Evolutionary conservation across 2,329 filamentous ascomycete species (phyloP), one percentile per base, ranked within the genome.

Genomic region (Colletotrichum tabaci): DNA sequence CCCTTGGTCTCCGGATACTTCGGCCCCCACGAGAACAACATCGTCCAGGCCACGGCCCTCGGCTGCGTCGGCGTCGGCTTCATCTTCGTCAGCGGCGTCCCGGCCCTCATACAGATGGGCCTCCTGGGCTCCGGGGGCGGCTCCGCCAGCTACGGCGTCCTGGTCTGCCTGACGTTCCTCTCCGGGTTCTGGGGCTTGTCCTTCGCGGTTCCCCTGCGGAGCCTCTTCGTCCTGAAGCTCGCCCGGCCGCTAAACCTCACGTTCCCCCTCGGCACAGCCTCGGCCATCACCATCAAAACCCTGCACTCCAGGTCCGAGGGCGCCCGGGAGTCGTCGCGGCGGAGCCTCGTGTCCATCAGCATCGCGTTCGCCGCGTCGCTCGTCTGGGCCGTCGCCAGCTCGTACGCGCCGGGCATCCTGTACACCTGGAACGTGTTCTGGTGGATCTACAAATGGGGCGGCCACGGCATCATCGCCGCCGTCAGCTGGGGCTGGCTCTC

Each of bases 391-490:
- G n/a, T 63, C 9, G 47, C 18, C 13, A 23, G 49, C 5, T 44
- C 30, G 6, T 63, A 55, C 30, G 61, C 61, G 6, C 49, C 49
- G 6, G 61, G 61, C 10, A 44, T 63, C 3, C 35, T 63, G 3
- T 63, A 26, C 30, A 18, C 8, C 3, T 55, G 47, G 47, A 21
- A 63, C 3, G 15, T 38, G 18, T 49, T 62, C 23, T 35, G 23
- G n/a, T 63, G 49, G 47, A 42, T 63, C n/a, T 62, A 13, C 30
- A 62, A 53, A 42, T 62, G 60, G 60, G 46, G 60, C n/a, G 46
- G 46, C 30, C 12, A 18, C 21, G 7, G 6, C 23, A 21, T 44
- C 35, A 23, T 63, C 7, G 4, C 30, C 35, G 61, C 49, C 21
- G 49, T 44, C 8, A 63, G 26, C 21, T 63, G 49, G 61, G 61